These are phyloP conservation scores for Geotrichum bryndzae DNA, from an alignment of 1,139 yeast genomes.

Conservation along the genomic window DNA sequence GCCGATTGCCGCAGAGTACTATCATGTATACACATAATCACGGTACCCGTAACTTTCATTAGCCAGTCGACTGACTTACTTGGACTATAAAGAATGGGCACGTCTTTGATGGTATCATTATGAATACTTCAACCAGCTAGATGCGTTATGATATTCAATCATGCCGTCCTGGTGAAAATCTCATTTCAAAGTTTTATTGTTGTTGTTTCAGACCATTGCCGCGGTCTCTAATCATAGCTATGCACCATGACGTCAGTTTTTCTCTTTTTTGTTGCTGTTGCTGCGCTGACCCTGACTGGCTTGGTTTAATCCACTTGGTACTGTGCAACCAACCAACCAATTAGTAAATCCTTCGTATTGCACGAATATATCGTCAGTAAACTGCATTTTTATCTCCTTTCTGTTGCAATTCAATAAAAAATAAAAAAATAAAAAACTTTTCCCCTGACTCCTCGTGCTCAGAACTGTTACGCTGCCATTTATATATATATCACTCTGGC, in stretches of 20 bases:
- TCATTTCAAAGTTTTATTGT: not conserved
- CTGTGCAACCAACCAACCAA: no score
- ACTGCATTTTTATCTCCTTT: no score
- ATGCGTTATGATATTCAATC: no score
- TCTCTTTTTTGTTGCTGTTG: not conserved
- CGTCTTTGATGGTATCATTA: no score
- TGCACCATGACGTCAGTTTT: not conserved
- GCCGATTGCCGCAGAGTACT: no score
- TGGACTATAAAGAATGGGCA: no score
- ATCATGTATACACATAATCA: no score
- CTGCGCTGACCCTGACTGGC: not conserved
- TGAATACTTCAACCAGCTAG: no score
- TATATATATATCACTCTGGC: not conserved
- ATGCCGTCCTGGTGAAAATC: no score
- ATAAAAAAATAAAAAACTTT: not conserved
- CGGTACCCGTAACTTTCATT: no score
- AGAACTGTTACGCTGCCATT: not conserved
- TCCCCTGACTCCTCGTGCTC: not conserved
- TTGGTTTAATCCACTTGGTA: not conserved
- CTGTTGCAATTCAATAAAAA: not conserved
- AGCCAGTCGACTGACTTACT: no score
- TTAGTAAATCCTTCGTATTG: not conserved
- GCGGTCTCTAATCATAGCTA: not conserved
- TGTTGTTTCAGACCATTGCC: not conserved
- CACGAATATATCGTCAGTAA: not conserved